Base-by-base conservation (phyloP, 202 grass and related monocot genomes). In the Elaeis oleifera region DNA sequence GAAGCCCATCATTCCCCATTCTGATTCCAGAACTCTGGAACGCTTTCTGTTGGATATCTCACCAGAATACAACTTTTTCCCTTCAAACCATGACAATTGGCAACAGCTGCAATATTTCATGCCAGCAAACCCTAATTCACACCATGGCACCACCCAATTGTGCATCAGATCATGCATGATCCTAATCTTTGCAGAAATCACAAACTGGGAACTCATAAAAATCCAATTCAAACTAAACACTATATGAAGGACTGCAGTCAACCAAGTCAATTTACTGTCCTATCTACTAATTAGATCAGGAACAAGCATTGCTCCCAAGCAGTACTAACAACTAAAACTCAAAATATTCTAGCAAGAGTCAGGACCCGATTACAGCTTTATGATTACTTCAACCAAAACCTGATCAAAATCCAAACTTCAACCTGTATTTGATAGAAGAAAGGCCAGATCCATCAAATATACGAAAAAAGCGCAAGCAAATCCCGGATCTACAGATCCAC, bases 311-410 rank as follows among this genome's bases (percentile, higher is more conserved):
- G 11, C 1, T 44, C 13, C 36, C 36, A 14, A 44, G 36, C 36
- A 44, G 3, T 44, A 44, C 36, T 0, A 44, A 49, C 66, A 58
- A 78, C 56, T 62, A 60, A 21, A 70, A 74, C 66, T 49, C 4
- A 11, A 65, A 50, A 16, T 16, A 65, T 23, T 16, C 2, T 15
- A 53, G 17, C 16, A 23, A 65, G 13, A 16, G 16, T 16, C 25
- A 53, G 51, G 63, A 65, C 53, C 21, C 49, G 25, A 51, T 51
- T 16, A 18, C 5, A 65, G 23, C 5, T 18, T 18, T 25, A 65
- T 4, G 27, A 65, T 14, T 32, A 39, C 27, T 39, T 8, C 27
- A 60, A 60, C 24, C 17, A 51, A 16, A 65, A 51, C 7, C 2
- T 17, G 24, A 65, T 8, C 63, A 65, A 65, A 52, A 28, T 65